phyloP scores from a whole-genome alignment of 2,329 filamentous ascomycete genomes.

The Penicillium occitanis region DNA sequence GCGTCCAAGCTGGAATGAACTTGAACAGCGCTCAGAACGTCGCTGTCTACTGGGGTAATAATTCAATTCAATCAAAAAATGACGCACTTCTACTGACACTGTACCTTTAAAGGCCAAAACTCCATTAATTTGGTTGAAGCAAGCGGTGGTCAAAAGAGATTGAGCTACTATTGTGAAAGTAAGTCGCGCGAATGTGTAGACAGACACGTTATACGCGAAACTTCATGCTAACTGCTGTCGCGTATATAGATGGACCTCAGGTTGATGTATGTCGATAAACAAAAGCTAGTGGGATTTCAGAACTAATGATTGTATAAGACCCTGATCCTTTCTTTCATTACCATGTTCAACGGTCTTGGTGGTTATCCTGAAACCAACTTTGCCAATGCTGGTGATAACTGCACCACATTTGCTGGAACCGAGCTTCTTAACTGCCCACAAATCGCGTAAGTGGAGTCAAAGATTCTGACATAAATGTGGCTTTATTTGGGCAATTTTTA shows the following conservation, averaged over 20 bases:
- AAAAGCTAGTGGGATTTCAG: background rate
- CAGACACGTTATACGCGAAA: background rate
- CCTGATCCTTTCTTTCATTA: conserved; percentile 65
- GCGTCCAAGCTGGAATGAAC: conserved; percentile 44
- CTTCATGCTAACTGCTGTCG: background rate
- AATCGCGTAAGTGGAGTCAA: conserved; percentile 55
- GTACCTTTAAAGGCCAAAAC: conserved; percentile 51
- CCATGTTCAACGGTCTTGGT: conserved; percentile 54
- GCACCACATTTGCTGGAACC: conserved; percentile 59
- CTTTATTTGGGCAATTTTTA: conserved; percentile 15
- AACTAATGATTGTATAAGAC: conserved; percentile 53
- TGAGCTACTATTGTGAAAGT: conserved; percentile 59
- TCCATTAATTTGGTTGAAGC: conserved; percentile 52
- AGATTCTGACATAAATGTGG: background rate
- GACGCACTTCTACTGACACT: background rate
- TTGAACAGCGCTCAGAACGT: conserved; percentile 53
- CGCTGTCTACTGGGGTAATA: conserved; percentile 63
- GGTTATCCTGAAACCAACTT: conserved; percentile 60
- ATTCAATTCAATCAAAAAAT: background rate
- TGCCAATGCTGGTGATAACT: conserved; percentile 61
- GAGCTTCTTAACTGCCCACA: conserved; percentile 62
- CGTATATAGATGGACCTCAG: conserved; percentile 6
- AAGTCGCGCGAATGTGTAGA: background rate
- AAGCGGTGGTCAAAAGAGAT: conserved; percentile 52
- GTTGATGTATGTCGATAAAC: conserved; percentile 15